Base-by-base conservation (phyloP, 768 basidiomycete species). In the Phylloporus arenicola region DNA sequence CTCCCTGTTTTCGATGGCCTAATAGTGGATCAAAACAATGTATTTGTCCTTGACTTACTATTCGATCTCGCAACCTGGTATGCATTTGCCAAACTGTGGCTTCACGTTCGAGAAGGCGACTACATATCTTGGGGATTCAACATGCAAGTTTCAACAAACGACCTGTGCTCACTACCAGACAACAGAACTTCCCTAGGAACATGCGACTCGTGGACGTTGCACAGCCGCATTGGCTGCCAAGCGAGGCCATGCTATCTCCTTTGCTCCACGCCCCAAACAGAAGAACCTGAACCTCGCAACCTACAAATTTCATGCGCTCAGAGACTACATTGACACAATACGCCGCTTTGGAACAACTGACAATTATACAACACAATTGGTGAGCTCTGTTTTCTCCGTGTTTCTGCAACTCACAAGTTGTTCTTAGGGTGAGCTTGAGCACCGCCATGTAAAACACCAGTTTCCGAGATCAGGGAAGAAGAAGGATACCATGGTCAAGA, bases 391-490 rank as follows among this genome's bases (percentile, higher is more conserved):
- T 35, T 35, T 35, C n/a, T 35, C 34, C 6, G 3, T 3, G 5
- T 6, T 13, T 20, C 10, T 4, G 11, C 17, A 1, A 35, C 10
- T 38, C 4, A 8, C 10, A n/a, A n/a, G n/a, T 22, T 13, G 4
- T 13, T 6, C 8, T 8, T 11, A 53, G 52, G 53, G 53, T 3
- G 73, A 76, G 48, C 61, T 65, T 0, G 64, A 74, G 49, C 73
- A 77, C 46, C 48, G 61, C 0, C 54, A 40, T 0, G 59, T 71
- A 9, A 78, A 79, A 55, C 54, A 48, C 4, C 37, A 5, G 4
- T 0, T 57, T 71, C 33, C 77, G 74, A 38, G 51, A 45, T 0
- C 35, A 12, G 19, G 56, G 0, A 72, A 70, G 0, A 74, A 71
- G 51, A 75, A 74, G 46, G 61, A 55, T 1, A 22, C 64, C 44